Percentiles rank a stretch among this genome's conserved stretches.
Conservation (phyloP, 139 green algal genomes). For the Tetradesmus lagerheimii region DNA sequence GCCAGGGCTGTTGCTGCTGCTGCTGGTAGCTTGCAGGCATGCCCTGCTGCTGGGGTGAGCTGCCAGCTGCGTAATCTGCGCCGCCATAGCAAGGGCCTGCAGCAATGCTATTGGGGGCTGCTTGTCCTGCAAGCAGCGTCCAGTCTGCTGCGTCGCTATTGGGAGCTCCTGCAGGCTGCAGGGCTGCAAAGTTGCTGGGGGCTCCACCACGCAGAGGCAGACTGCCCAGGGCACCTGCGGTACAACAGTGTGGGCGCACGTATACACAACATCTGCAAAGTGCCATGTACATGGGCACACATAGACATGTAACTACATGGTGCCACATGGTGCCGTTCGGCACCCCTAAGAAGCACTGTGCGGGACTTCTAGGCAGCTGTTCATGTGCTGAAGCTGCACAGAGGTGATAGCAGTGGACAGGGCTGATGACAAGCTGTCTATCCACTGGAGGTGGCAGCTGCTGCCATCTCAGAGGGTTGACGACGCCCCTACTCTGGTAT, state of each 20-base stretch:
- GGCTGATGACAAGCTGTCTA: background rate
- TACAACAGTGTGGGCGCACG: too few relatives aligned
- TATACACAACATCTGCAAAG: too few relatives aligned
- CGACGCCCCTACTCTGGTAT: too few relatives aligned
- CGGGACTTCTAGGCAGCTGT: background rate
- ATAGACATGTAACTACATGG: too few relatives aligned
- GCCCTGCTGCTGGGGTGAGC: background rate
- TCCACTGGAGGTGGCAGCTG: background rate
- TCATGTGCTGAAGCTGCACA: background rate
- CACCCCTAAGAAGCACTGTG: too few relatives aligned
- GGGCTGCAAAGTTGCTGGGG: background rate
- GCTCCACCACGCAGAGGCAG: background rate
- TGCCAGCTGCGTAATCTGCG: background rate
- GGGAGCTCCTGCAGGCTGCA: background rate
- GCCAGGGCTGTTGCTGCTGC: conserved; percentile 10
- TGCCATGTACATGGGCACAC: too few relatives aligned
- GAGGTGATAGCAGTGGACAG: background rate
- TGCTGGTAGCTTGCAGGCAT: conserved; percentile 17
- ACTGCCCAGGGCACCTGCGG: background rate
- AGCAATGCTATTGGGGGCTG: background rate
- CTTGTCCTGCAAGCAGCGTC: background rate
- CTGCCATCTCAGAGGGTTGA: too few relatives aligned
- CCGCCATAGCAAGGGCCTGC: background rate
- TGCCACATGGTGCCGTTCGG: too few relatives aligned
- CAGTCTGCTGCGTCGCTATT: background rate